Conservation (phyloP, 2,329 filamentous ascomycete species). For the Fusarium poae region DNA sequence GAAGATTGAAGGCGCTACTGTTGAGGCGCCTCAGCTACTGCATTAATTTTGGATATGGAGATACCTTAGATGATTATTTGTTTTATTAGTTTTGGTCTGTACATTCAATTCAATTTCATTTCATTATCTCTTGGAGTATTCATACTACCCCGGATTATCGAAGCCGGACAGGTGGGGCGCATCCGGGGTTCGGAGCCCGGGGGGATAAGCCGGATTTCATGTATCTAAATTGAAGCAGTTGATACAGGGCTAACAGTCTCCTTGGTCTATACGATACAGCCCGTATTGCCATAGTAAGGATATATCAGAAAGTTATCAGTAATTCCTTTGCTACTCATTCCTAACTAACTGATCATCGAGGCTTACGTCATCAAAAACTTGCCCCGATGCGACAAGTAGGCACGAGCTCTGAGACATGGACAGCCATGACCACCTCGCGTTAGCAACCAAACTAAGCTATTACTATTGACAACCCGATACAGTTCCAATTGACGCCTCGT, state of each 20-base stretch:
- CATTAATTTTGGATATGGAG: background rate
- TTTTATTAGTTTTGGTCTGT: background rate
- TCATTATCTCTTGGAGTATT: background rate
- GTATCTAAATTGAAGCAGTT: background rate
- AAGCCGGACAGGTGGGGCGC: constrained; percentile 6
- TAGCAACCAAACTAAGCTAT: background rate
- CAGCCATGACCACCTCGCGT: constrained; percentile 19
- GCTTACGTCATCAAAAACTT: constrained; percentile 48
- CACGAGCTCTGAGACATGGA: constrained; percentile 32
- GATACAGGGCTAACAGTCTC: background rate
- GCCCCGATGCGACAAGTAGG: constrained; percentile 33
- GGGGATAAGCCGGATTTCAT: background rate
- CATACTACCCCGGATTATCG: constrained; percentile 10
- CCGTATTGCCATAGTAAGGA: background rate
- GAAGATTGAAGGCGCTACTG: constrained; percentile 60
- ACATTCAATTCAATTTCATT: background rate
- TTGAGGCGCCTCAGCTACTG: constrained; percentile 48
- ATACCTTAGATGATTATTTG: constrained; percentile 2
- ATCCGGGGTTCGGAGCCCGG: constrained; percentile 14
- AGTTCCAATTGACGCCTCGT: constrained; percentile 33
- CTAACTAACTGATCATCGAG: background rate
- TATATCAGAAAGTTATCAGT: background rate
- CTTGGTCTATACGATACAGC: background rate
- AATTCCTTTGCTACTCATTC: background rate
- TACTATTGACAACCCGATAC: constrained; percentile 45